Evolutionary conservation across 176 grass and related monocot genomes (phyloP).

Genomic region (Cenchrus purpureus): DNA sequence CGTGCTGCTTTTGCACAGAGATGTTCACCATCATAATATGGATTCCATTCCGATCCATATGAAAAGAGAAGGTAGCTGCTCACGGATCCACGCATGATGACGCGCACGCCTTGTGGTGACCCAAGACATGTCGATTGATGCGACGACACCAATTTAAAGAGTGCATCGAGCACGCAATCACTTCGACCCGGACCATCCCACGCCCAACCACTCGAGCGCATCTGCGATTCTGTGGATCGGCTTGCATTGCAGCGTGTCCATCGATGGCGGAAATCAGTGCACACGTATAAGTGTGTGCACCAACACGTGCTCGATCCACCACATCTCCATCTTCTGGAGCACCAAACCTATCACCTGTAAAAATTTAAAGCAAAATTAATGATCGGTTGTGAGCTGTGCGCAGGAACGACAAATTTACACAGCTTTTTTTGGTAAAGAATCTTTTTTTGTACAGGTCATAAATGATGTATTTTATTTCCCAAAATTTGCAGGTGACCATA

Average conservation of each 20-base stretch:
- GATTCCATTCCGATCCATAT: not conserved
- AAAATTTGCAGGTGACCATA: not conserved
- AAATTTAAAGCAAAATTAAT: not conserved
- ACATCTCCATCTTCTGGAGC: not conserved
- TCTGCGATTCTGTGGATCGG: not conserved
- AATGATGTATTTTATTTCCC: not conserved
- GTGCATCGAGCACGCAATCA: conserved; percentile 29
- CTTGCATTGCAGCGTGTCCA: conserved; percentile 12
- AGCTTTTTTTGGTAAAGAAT: not conserved
- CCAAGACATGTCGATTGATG: conserved; percentile 36
- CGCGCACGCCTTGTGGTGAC: not conserved
- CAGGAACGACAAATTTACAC: not conserved
- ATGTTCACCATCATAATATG: not conserved
- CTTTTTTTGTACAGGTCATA: not conserved
- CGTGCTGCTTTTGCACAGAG: too few species aligned
- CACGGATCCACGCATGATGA: conserved; percentile 29
- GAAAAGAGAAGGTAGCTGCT: not conserved
- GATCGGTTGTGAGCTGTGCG: not conserved
- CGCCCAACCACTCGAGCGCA: not conserved
- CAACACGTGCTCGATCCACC: not conserved
- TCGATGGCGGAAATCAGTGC: not conserved
- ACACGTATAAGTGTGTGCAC: not conserved
- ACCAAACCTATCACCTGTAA: not conserved
- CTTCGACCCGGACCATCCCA: conserved; percentile 11
- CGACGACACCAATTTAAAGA: conserved; percentile 41